phyloP scores from a whole-genome alignment of 2,329 filamentous ascomycete species.

The Diaporthe australafricana region DNA sequence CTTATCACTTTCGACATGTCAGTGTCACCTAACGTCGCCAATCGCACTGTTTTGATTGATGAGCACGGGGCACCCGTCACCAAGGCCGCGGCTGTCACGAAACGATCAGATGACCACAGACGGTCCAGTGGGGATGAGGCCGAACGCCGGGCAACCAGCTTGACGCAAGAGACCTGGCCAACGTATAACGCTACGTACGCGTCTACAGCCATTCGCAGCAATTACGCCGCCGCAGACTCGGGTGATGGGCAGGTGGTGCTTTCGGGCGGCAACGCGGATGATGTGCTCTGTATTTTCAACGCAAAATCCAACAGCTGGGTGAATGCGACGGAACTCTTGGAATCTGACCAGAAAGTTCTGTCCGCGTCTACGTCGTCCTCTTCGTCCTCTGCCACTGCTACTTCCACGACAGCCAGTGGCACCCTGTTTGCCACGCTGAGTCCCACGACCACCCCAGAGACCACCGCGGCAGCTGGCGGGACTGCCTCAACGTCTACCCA shows the following conservation, averaged over 20 bases:
- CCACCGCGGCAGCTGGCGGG: slow-evolving; percentile 41
- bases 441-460: slow-evolving; percentile 42
- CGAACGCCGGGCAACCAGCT: slow-evolving; percentile 44
- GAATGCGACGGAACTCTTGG: slow-evolving; percentile 75
- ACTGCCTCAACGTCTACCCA: slow-evolving; percentile 40
- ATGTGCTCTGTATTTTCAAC: slow-evolving; percentile 82
- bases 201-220: slow-evolving; percentile 71
- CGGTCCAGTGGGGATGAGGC: not conserved
- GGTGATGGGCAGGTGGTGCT: slow-evolving; percentile 77
- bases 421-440: slow-evolving; percentile 39
- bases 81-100: slow-evolving; percentile 56
- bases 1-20: slow-evolving; percentile 83
- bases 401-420: slow-evolving; percentile 47
- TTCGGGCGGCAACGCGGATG: slow-evolving; percentile 76
- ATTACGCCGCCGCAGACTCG: slow-evolving; percentile 79
- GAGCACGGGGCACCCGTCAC: slow-evolving; percentile 66
- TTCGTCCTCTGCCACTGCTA: slow-evolving; percentile 40
- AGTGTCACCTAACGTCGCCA: slow-evolving; percentile 79
- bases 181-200: slow-evolving; percentile 81
- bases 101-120: slow-evolving; percentile 32
- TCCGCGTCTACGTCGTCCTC: slow-evolving; percentile 49
- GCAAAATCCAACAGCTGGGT: slow-evolving; percentile 81
- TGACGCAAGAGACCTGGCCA: slow-evolving; percentile 77
- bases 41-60: slow-evolving; percentile 74
- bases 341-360: slow-evolving; percentile 52